phyloP scores from a whole-genome alignment of 768 basidiomycete species.

The Leccinum broughii region DNA sequence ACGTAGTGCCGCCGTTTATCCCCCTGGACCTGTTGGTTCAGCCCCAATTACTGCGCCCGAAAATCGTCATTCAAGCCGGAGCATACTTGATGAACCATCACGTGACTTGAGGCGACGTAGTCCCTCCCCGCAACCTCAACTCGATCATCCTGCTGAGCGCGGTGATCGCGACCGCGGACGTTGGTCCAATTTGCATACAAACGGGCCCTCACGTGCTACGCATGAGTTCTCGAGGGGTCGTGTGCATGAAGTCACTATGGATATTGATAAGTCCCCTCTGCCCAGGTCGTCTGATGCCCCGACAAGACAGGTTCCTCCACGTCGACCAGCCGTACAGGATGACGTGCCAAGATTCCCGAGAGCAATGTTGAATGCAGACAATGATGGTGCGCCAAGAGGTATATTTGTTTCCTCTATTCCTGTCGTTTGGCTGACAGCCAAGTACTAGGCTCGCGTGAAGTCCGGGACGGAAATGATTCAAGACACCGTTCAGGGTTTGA shows the following conservation, averaged over 20 bases:
- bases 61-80: slow-evolving; percentile 7
- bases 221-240: slow-evolving; percentile 26
- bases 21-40: slow-evolving; percentile 3
- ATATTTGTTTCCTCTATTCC: neutral
- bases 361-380: slow-evolving; percentile 35
- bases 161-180: slow-evolving; percentile 19
- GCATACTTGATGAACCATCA: neutral
- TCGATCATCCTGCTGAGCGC: slow-evolving; percentile 8
- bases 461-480: slow-evolving; percentile 18
- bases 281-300: slow-evolving; percentile 24
- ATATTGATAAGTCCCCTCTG: slow-evolving; percentile 28
- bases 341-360: slow-evolving; percentile 37
- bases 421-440: neutral
- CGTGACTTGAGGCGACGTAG: slow-evolving; percentile 17
- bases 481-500: slow-evolving; percentile 22
- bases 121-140: slow-evolving; percentile 14
- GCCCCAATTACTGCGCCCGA: slow-evolving; percentile 10
- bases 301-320: slow-evolving; percentile 15
- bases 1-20: slow-evolving; percentile 10
- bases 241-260: slow-evolving; percentile 24
- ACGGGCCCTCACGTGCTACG: slow-evolving; percentile 11
- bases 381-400: slow-evolving; percentile 21
- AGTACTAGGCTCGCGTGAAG: slow-evolving; percentile 20
- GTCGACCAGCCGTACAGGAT: slow-evolving; percentile 23
- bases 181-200: slow-evolving; percentile 15